Evolutionary conservation across 1,284 basidiomycete species (phyloP), one percentile per base, ranked within the genome.

Genomic region (Boletellus dicymbophilus): DNA sequence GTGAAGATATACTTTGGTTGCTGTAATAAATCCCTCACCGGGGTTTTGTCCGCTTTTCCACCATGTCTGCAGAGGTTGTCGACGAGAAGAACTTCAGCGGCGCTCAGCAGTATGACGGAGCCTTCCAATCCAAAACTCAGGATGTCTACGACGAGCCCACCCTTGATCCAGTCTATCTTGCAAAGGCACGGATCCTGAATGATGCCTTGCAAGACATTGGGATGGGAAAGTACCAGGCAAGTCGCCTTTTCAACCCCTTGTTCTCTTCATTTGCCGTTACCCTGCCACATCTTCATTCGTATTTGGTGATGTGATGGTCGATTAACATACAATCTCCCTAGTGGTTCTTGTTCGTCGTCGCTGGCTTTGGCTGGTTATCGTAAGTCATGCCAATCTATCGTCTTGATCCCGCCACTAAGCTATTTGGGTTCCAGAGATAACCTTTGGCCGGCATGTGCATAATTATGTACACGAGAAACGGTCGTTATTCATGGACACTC

Each of bases 291-390:
- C n/a, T n/a, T n/a, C n/a, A n/a, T n/a, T n/a, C n/a, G n/a, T n/a
- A n/a, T n/a, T n/a, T n/a, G n/a, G n/a, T n/a, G n/a, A n/a, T 27
- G 34, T 31, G 12, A 22, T n/a, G 16, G 39, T 38, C 42, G 25
- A 50, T 37, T 49, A 20, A 59, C 36, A 15, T 26, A 20, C 12
- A 16, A 0, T 40, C 34, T 42, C 3, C 11, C 22, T 41, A 79
- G 77, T 78, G 77, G 73, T 70, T 65, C 51, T 63, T 85, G 31
- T 82, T 83, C 60, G 38, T 81, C 46, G 79, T 83, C 16, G 74
- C 79, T 16, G 81, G 81, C 7, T 84, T 87, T 68, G 85, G 84
- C 42, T 87, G 84, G 82, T 75, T 87, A 56, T 82, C 84, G 81
- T 84, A 65, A 67, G 82, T n/a, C n/a, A n/a, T n/a, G n/a, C n/a